phyloP scores from a whole-genome alignment of 495 filamentous ascomycete genomes.

The Penicillium bialowiezense region DNA sequence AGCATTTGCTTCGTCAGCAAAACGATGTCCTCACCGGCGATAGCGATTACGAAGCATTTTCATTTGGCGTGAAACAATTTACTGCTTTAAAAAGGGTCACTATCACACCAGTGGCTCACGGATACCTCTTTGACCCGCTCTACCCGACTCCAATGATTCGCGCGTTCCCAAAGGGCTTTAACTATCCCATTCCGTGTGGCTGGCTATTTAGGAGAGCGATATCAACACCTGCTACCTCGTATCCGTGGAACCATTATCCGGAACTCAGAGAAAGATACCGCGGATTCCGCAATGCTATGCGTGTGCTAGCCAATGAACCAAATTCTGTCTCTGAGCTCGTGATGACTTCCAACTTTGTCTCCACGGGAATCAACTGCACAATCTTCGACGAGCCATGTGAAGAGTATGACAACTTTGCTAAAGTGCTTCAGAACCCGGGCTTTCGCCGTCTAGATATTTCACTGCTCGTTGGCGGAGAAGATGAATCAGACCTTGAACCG shows the following conservation, averaged over 20 bases:
- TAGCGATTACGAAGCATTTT: conserved; percentile 5
- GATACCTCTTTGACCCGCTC: conserved; percentile 11
- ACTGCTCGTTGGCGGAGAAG: conserved; percentile 4
- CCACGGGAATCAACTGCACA: conserved; percentile 14
- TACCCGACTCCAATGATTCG: conserved; percentile 32
- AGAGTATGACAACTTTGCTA: conserved; percentile 4
- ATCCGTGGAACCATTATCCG: background rate
- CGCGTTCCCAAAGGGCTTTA: conserved; percentile 23
- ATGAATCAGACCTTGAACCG: background rate
- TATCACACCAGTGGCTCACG: background rate
- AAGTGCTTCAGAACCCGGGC: conserved; percentile 1
- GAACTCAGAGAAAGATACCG: conserved; percentile 13
- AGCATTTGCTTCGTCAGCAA: conserved; percentile 17
- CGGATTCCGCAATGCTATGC: conserved; percentile 15
- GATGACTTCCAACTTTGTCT: conserved; percentile 8
- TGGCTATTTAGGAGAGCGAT: conserved; percentile 13
- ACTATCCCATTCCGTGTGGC: conserved; percentile 23
- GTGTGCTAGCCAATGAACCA: conserved; percentile 10
- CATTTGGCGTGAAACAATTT: conserved; percentile 9
- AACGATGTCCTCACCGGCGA: conserved; percentile 14
- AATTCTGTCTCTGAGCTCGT: conserved; percentile 14
- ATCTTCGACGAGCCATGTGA: conserved; percentile 15
- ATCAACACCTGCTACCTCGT: background rate
- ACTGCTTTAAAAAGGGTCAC: background rate
- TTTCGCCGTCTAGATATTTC: conserved; percentile 7